Evolutionary conservation across 192 early-diverging fungal genomes (phyloP), one percentile per base, ranked within the genome.

Genomic region (Podila minutissima): DNA sequence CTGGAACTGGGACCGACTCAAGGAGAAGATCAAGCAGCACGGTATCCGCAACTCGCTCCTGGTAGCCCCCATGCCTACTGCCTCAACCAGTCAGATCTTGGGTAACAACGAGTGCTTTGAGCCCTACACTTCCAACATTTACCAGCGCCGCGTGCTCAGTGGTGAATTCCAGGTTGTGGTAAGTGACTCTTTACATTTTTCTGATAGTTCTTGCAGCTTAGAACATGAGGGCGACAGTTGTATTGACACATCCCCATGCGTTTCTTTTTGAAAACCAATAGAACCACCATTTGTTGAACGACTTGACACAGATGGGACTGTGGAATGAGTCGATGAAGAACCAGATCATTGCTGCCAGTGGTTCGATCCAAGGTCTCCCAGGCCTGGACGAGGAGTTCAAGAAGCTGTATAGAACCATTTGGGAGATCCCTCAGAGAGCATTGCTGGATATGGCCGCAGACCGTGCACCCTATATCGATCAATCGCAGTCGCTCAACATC

Each of bases 61-160:
- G 35, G 90, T 98, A 24, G 96, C 96, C 15, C 97, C 97, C 1
- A 98, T 98, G 97, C 97, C 97, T 4, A 98, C 97, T 2, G 97
- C 97, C 13, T 94, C 92, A 17, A 98, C 97, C 6, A 93, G 92
- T 64, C 97, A 98, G 82, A 98, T 98, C 81, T 85, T 98, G 32
- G 97, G 97, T 50, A 97, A 96, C 88, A 98, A 97, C 85, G 97
- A 98, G 85, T 96, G 95, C 83, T 98, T 97, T 82, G 97, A 93
- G 83, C 93, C 92, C 5, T 95, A 93, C 66, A 95, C 92, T 20
- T 92, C 89, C 85, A 98, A 98, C 86, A 93, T 98, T 66, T 98
- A 97, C 88, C 95, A 94, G 53, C 91, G 97, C n/a, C 94, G 97
- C 37, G 97, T 98, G 9, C 82, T 97, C 72, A 92, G 94, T 26